A percentile compares a stretch with the other conserved stretches of the same genome.
phyloP scores from a whole-genome alignment of 1,139 yeast species.

The Blastobotrys apis region DNA sequence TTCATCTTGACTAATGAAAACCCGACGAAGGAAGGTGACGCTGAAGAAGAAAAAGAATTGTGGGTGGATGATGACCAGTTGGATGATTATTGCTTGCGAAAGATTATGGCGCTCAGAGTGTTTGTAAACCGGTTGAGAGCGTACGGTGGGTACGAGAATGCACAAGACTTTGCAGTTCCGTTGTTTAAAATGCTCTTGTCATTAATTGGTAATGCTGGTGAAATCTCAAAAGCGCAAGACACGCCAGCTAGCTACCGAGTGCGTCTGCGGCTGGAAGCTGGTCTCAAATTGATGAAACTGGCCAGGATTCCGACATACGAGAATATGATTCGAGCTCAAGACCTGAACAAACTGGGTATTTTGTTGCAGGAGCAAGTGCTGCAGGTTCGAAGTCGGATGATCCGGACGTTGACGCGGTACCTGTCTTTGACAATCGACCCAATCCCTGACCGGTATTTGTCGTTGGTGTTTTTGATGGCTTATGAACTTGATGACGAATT shows the following conservation, averaged over 20 bases:
- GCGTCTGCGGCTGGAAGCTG: slow-evolving; percentile 65
- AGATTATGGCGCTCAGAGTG: slow-evolving; percentile 48
- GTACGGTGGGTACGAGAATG: slow-evolving; percentile 36
- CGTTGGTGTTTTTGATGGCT: slow-evolving; percentile 68
- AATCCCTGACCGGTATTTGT: slow-evolving; percentile 62
- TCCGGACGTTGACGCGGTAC: slow-evolving; percentile 49
- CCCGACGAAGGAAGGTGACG: slow-evolving; percentile 1
- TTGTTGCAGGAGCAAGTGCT: slow-evolving; percentile 65
- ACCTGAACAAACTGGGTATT: slow-evolving; percentile 51
- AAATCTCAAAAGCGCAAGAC: slow-evolving; percentile 51
- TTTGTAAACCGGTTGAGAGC: slow-evolving; percentile 62
- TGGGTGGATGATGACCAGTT: slow-evolving; percentile 30
- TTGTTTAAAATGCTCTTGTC: slow-evolving; percentile 59
- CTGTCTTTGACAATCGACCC: slow-evolving; percentile 43
- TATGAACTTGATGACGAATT: slow-evolving; percentile 61
- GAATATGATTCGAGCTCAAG: slow-evolving; percentile 48
- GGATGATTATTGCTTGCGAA: slow-evolving; percentile 40
- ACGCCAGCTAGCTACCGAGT: slow-evolving; percentile 63
- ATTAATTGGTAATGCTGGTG: slow-evolving; percentile 77
- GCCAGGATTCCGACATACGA: slow-evolving; percentile 55
- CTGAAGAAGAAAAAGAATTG: slow-evolving; percentile 23
- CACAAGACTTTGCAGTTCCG: slow-evolving; percentile 49
- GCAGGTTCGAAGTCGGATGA: slow-evolving; percentile 53
- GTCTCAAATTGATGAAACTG: slow-evolving; percentile 58
- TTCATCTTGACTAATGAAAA: slow-evolving; percentile 49